Percentiles rank a stretch among this genome's conserved stretches.
Evolutionary conservation across 176 grass and related monocot genomes (phyloP).

Genomic region (Carex littledalei): DNA sequence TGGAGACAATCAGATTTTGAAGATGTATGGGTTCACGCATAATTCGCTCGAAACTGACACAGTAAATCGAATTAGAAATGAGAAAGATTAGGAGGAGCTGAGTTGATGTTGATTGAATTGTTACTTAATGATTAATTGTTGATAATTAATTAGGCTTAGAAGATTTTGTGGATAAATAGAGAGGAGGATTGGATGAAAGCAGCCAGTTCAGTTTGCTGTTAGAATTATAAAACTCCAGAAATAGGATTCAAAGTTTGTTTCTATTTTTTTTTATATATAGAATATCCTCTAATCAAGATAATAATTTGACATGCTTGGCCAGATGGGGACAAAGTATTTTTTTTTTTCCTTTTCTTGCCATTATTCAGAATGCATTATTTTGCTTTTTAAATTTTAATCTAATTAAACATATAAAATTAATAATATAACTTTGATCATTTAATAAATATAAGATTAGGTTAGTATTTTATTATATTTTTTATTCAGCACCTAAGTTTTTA

Average conservation of each 20-base stretch:
- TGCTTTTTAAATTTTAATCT: no score
- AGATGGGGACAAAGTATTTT: neutral
- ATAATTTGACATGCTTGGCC: neutral
- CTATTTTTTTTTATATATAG: neutral
- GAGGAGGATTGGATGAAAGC: neutral
- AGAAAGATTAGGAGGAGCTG: neutral
- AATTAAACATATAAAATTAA: no score
- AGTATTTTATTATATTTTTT: no score
- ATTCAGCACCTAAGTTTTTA: no score
- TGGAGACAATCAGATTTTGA: conserved; percentile 36
- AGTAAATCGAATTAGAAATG: neutral
- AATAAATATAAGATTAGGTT: no score
- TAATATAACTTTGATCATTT: no score
- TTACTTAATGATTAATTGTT: neutral
- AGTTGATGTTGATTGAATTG: neutral
- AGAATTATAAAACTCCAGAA: neutral
- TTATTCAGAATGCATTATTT: neutral
- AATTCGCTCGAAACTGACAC: neutral
- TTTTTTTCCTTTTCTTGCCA: neutral
- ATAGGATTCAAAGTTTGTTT: neutral
- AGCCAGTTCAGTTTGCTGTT: neutral
- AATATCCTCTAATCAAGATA: neutral
- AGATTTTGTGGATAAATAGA: neutral
- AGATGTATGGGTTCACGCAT: conserved; percentile 39
- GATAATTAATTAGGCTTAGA: neutral